phyloP scores from a whole-genome alignment of 139 green algal species.

The Tetraselmis striata region DNA sequence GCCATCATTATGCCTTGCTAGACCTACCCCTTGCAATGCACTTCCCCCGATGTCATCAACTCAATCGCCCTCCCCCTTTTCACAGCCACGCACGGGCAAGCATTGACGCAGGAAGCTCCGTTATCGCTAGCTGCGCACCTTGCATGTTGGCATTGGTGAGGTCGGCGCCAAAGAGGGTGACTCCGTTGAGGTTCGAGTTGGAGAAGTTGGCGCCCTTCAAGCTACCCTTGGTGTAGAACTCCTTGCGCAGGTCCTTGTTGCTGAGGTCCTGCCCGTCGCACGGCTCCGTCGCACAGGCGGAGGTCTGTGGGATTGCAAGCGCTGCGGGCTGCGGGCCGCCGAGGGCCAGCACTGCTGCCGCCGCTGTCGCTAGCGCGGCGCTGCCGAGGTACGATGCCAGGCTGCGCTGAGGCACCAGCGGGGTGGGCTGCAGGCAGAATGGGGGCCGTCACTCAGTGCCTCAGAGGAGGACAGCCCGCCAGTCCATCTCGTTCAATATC shows the following conservation, averaged over 20 bases:
- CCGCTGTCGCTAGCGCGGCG: not conserved
- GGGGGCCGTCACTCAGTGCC: no score
- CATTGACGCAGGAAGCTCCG: no score
- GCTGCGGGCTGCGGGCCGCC: not conserved
- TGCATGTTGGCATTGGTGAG: constrained; percentile 22
- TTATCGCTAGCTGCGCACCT: no score
- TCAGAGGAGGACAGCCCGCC: no score
- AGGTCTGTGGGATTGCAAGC: constrained; percentile 32
- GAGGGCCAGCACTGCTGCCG: not conserved
- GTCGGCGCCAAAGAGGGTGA: constrained; percentile 34
- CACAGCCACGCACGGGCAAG: no score
- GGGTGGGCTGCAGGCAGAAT: no score
- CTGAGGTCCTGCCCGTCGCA: constrained; percentile 30
- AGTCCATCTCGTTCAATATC: no score
- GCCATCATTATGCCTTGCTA: no score
- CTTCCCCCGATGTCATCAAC: no score
- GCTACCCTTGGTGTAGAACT: constrained; percentile 37
- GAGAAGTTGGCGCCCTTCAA: constrained; percentile 33
- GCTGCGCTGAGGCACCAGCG: no score
- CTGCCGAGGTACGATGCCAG: not conserved
- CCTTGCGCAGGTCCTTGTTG: constrained; percentile 20
- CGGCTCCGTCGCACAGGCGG: constrained; percentile 27
- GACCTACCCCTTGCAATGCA: no score
- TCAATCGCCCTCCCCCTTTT: no score
- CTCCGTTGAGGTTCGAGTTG: constrained; percentile 16